Evolutionary conservation across 2,329 filamentous ascomycete species (phyloP).

Genomic region (Ascochyta viciae-villosae): DNA sequence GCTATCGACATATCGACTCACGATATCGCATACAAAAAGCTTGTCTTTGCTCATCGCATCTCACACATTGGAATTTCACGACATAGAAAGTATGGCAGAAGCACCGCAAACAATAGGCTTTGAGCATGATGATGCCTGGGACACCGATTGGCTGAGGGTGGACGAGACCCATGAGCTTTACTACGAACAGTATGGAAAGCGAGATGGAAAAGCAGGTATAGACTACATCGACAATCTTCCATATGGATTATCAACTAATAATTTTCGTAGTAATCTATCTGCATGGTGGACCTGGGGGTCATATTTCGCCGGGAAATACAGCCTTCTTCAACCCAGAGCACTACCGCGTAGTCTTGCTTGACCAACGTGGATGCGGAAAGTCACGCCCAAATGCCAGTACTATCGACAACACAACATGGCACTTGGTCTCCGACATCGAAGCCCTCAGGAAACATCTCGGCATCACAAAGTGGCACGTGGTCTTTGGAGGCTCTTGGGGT

Average conservation of each 20-base stretch:
- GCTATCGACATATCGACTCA: constrained; percentile 7
- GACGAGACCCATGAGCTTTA: constrained; percentile 46
- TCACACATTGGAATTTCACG: no score
- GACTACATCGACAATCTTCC: no score
- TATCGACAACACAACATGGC: constrained; percentile 55
- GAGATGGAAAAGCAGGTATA: constrained; percentile 49
- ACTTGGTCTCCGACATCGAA: constrained; percentile 57
- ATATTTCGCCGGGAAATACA: constrained; percentile 45
- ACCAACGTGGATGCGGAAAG: constrained; percentile 57
- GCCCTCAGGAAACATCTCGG: constrained; percentile 51
- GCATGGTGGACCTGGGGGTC: constrained; percentile 55
- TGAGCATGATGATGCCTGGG: constrained; percentile 45
- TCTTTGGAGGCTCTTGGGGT: constrained; percentile 60
- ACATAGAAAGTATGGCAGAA: constrained; percentile 19
- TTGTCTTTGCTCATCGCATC: background rate
- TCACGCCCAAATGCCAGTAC: constrained; percentile 53
- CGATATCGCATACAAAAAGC: constrained; percentile 3
- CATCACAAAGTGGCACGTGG: constrained; percentile 53
- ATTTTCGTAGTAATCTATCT: constrained; percentile 48
- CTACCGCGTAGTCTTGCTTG: constrained; percentile 56
- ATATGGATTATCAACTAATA: background rate
- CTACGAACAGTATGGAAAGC: constrained; percentile 51
- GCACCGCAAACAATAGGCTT: constrained; percentile 32
- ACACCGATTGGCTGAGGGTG: constrained; percentile 41
- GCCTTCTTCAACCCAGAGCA: constrained; percentile 54